Evolutionary conservation across 2,329 filamentous ascomycete species (phyloP).

Genomic region (Dendrostoma leiphaemia): DNA sequence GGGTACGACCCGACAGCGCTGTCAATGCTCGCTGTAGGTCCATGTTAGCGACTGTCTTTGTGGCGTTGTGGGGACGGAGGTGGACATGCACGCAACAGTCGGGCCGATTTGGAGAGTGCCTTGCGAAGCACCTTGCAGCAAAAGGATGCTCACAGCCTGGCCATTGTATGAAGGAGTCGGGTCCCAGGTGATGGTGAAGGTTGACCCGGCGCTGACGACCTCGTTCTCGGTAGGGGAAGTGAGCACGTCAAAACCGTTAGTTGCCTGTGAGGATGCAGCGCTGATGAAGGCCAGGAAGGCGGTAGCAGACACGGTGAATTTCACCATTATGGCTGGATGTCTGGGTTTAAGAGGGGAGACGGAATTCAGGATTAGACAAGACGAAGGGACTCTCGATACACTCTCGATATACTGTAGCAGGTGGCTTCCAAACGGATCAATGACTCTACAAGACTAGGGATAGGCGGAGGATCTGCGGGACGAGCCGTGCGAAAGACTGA

Average conservation of each 20-base stretch:
- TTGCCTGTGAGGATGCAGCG: slow-evolving; percentile 49
- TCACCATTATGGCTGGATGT: slow-evolving; percentile 47
- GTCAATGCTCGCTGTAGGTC: slow-evolving; percentile 41
- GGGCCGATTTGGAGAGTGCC: slow-evolving; percentile 31
- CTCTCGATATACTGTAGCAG: too few relatives aligned
- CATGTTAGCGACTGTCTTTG: slow-evolving; percentile 5
- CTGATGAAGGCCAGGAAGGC: slow-evolving; percentile 51
- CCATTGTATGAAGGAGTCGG: slow-evolving; percentile 38
- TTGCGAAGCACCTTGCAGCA: slow-evolving; percentile 51
- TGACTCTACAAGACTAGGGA: too few relatives aligned
- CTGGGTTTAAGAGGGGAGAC: slow-evolving; percentile 11
- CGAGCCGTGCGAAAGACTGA: slow-evolving; percentile 9
- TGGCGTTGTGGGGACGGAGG: not conserved
- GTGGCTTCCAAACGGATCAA: slow-evolving; percentile 7
- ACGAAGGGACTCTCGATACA: not conserved
- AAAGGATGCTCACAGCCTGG: slow-evolving; percentile 45
- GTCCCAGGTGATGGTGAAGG: slow-evolving; percentile 52
- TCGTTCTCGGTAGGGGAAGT: slow-evolving; percentile 43
- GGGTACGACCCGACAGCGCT: slow-evolving; percentile 43
- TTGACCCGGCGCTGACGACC: slow-evolving; percentile 45
- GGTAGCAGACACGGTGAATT: slow-evolving; percentile 46
- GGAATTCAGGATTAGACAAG: not conserved
- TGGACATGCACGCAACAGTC: not conserved
- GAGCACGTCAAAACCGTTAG: slow-evolving; percentile 55
- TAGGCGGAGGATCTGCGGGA: slow-evolving; percentile 3